Conservation (phyloP, 192 early-diverging fungal genomes). For the Podochytrium sp. region DNA sequence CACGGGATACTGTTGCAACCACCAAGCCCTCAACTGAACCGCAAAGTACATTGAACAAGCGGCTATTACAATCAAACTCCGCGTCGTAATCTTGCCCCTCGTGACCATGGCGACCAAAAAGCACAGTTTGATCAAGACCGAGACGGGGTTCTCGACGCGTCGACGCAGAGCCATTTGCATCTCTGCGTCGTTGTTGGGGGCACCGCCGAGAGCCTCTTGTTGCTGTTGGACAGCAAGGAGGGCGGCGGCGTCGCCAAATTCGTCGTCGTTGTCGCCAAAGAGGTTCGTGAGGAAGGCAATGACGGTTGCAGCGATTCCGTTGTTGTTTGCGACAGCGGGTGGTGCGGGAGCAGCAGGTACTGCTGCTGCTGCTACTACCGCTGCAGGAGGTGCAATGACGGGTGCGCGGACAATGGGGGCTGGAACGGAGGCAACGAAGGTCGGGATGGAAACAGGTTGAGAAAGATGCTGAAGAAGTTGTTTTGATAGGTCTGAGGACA, state of each 20-base stretch:
- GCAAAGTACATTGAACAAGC: not conserved
- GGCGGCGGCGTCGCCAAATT: not conserved
- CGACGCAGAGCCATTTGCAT: not conserved
- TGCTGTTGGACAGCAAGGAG: not conserved
- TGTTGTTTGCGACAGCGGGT: not conserved
- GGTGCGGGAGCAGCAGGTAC: not conserved
- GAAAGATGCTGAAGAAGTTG: not conserved
- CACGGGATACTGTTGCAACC: not conserved
- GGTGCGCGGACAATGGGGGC: not conserved
- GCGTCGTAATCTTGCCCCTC: not conserved
- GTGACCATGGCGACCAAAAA: slow-evolving; percentile 12
- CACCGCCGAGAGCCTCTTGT: not conserved
- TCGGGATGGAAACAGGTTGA: not conserved
- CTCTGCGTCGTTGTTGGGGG: not conserved
- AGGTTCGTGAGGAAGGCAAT: not conserved
- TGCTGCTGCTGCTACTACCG: not conserved
- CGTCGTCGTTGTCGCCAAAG: not conserved
- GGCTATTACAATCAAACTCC: not conserved
- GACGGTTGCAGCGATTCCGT: not conserved
- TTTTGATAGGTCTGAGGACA: not conserved
- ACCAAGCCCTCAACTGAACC: not conserved
- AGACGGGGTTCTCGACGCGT: not conserved
- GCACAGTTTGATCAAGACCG: not conserved
- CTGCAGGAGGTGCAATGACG: not conserved
- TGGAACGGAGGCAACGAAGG: not conserved